Percentiles rank a stretch among this genome's conserved stretches.
phyloP scores from a whole-genome alignment of 2,329 filamentous ascomycete species.

The Metarhizium rileyi region DNA sequence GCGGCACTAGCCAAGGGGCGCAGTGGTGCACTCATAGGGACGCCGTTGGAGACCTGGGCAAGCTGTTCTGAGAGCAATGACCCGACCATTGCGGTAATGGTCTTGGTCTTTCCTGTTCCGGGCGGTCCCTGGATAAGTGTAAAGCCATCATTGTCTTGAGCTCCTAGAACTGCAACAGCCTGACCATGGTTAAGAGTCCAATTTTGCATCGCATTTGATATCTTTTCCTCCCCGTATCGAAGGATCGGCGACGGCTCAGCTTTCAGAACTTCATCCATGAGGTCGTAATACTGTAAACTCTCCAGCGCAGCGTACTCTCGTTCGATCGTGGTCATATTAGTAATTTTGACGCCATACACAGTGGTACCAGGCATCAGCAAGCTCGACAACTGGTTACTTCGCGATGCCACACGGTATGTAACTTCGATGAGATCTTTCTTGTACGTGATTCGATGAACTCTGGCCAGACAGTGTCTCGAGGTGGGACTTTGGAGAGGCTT shows the following conservation, averaged over 20 bases:
- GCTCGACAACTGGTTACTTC: conserved; percentile 49
- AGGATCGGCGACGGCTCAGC: conserved; percentile 86
- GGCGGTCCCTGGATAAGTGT: conserved; percentile 93
- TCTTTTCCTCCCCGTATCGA: conserved; percentile 64
- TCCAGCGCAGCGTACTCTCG: conserved; percentile 89
- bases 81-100: conserved; percentile 92
- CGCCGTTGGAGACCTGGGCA: conserved; percentile 23
- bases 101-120: conserved; percentile 97
- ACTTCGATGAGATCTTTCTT: conserved; percentile 79
- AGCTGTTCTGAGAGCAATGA: conserved; percentile 46
- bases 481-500: conserved; percentile 57
- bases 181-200: conserved; percentile 85
- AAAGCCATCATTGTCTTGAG: conserved; percentile 92
- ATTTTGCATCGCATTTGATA: conserved; percentile 59
- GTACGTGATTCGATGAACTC: conserved; percentile 68
- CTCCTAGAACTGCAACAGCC: conserved; percentile 83
- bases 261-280: conserved; percentile 83
- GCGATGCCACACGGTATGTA: conserved; percentile 70
- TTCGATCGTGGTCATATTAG: conserved; percentile 89
- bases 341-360: conserved; percentile 71
- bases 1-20: conserved; percentile 16
- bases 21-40: conserved; percentile 20
- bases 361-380: conserved; percentile 59
- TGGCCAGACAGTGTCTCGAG: conserved; percentile 73
- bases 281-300: conserved; percentile 88